Conservation (phyloP, 345 rosid genomes). For the Jatropha curcas region DNA sequence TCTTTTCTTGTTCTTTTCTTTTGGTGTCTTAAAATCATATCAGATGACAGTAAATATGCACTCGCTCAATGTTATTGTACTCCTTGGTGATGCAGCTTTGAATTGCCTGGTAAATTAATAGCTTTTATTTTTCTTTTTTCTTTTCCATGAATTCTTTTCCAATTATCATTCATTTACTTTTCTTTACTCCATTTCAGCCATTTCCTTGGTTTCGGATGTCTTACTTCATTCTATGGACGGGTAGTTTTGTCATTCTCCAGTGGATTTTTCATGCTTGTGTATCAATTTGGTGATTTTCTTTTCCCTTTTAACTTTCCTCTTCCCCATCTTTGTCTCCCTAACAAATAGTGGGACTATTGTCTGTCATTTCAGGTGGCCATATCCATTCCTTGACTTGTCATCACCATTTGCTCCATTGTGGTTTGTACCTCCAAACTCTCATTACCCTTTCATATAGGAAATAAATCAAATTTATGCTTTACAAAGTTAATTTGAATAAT, state of each 20-base stretch:
- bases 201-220: constrained; percentile 66
- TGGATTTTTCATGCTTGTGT: constrained; percentile 58
- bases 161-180: constrained; percentile 11
- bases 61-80: constrained; percentile 52
- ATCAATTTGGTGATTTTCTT: constrained; percentile 37
- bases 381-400: constrained; percentile 65
- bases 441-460: neutral
- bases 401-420: constrained; percentile 57
- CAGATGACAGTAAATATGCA: constrained; percentile 72
- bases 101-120: constrained; percentile 53
- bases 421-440: constrained; percentile 35
- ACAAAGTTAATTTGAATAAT: neutral
- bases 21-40: constrained; percentile 19
- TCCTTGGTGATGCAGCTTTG: constrained; percentile 57
- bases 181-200: constrained; percentile 43
- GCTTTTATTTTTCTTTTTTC: neutral
- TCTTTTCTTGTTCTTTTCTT: no score
- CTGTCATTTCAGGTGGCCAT: constrained; percentile 65
- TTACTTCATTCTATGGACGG: constrained; percentile 68
- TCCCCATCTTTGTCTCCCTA: constrained; percentile 15
- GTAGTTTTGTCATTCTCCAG: constrained; percentile 53
- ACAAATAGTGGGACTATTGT: neutral
- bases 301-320: neutral
- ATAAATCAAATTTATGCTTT: constrained; percentile 7
- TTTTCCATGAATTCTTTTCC: neutral